A percentile compares a stretch with the other conserved stretches of the same genome.
Conservation (phyloP, 2,329 filamentous ascomycete genomes). For the Alternaria angustiovoidea region DNA sequence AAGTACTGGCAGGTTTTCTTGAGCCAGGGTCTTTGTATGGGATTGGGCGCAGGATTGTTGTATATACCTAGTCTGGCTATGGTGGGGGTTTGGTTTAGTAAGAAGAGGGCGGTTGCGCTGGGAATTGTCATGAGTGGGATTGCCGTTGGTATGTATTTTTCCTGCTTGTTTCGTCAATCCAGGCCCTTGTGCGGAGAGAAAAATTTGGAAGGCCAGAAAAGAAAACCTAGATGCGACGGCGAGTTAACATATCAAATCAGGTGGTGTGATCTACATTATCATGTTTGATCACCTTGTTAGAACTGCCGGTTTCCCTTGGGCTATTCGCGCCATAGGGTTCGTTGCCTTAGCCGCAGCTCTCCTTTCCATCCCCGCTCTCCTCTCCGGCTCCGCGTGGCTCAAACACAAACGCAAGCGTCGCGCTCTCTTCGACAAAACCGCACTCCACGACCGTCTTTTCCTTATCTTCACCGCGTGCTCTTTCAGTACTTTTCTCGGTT, state of each 20-base stretch:
- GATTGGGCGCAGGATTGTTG: conserved; percentile 45
- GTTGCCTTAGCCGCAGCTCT: conserved; percentile 41
- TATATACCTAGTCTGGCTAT: conserved; percentile 50
- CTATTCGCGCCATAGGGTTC: conserved; percentile 48
- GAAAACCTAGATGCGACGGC: neutral
- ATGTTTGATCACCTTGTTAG: conserved; percentile 45
- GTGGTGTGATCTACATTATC: conserved; percentile 48
- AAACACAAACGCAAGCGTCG: conserved; percentile 42
- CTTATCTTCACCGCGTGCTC: conserved; percentile 46
- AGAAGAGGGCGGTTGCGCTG: conserved; percentile 44
- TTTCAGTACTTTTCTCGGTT: conserved; percentile 48
- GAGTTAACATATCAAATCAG: conserved; percentile 28
- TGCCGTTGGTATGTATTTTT: conserved; percentile 43
- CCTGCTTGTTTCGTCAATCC: neutral
- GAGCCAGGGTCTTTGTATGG: conserved; percentile 62
- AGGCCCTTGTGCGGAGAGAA: neutral
- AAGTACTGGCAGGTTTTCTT: conserved; percentile 64
- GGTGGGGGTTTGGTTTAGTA: conserved; percentile 48
- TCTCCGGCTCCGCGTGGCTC: conserved; percentile 40
- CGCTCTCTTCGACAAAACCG: conserved; percentile 44
- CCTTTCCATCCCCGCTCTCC: conserved; percentile 47
- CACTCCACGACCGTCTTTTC: conserved; percentile 45
- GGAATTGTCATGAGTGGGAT: conserved; percentile 51
- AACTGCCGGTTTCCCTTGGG: conserved; percentile 45
- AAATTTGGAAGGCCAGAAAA: neutral